Conservation (phyloP, 805 yeast genomes). For the Ascoidea tarda region DNA sequence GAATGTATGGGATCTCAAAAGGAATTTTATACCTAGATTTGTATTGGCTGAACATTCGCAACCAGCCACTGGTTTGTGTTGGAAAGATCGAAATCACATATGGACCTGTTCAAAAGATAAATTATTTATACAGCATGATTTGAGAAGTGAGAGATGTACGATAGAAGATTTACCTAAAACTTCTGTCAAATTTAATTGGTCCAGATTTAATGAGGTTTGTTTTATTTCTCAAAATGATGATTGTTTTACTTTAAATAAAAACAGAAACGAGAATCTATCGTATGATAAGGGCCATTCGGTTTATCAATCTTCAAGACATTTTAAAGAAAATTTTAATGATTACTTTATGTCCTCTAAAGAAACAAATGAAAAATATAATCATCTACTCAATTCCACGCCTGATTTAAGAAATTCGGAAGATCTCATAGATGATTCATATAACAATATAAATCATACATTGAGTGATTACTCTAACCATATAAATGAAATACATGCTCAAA, state of each 20-base stretch:
- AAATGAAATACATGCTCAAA: too few species aligned
- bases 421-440: too few species aligned
- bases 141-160: conserved; percentile 10
- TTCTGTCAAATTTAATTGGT: conserved; percentile 5
- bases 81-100: conserved; percentile 25
- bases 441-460: too few species aligned
- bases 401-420: too few species aligned
- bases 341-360: neutral
- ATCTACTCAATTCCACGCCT: neutral
- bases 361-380: too few species aligned
- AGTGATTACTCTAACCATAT: too few species aligned
- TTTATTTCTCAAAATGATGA: conserved; percentile 4
- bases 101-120: conserved; percentile 26
- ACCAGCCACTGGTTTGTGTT: conserved; percentile 27
- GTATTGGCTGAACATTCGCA: conserved; percentile 31
- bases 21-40: conserved; percentile 76
- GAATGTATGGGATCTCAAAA: conserved; percentile 36
- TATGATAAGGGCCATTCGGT: neutral
- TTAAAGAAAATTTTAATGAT: neutral
- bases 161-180: conserved; percentile 1
- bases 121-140: conserved; percentile 21
- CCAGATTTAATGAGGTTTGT: conserved; percentile 3
- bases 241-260: conserved; percentile 1
- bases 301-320: neutral
- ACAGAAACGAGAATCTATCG: neutral